Percentiles rank a stretch among this genome's conserved stretches.
phyloP scores from a whole-genome alignment of 1,139 yeast species.

The Saccharomyces hybrid region DNA sequence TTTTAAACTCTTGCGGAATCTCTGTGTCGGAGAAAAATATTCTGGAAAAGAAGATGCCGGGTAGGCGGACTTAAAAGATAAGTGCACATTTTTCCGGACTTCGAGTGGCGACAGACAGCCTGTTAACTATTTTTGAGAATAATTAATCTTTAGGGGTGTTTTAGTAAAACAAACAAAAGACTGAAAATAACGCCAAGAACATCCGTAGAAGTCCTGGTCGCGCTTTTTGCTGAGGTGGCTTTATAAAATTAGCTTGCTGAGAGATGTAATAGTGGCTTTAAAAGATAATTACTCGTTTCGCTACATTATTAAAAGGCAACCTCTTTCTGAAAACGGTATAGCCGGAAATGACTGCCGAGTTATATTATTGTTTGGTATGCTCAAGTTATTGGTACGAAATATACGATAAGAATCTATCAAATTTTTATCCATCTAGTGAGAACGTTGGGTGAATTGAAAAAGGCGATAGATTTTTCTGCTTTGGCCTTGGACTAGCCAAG shows the following conservation, averaged over 20 bases:
- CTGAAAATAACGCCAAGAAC: not conserved
- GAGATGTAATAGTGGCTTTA: not conserved
- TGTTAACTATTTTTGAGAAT: not conserved
- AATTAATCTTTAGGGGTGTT: not conserved
- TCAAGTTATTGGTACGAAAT: not conserved
- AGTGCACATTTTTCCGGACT: not conserved
- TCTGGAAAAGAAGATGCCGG: not conserved
- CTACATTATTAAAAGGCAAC: not conserved
- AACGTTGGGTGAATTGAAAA: not conserved
- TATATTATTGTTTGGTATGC: not conserved
- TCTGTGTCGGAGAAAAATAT: not conserved
- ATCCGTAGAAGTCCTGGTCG: not conserved
- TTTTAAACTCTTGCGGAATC: not conserved
- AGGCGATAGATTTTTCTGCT: not conserved
- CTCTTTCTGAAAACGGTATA: not conserved
- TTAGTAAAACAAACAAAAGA: not conserved
- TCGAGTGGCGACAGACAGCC: not conserved
- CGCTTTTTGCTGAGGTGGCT: not conserved
- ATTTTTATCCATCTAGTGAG: not conserved
- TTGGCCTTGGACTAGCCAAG: not conserved
- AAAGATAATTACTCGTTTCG: not conserved
- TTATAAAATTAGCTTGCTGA: not conserved
- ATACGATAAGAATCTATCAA: not conserved
- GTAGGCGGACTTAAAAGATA: not conserved
- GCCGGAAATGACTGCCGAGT: not conserved